Conservation (phyloP, 2,329 filamentous ascomycete genomes). For the Trichoderma polysporum region DNA sequence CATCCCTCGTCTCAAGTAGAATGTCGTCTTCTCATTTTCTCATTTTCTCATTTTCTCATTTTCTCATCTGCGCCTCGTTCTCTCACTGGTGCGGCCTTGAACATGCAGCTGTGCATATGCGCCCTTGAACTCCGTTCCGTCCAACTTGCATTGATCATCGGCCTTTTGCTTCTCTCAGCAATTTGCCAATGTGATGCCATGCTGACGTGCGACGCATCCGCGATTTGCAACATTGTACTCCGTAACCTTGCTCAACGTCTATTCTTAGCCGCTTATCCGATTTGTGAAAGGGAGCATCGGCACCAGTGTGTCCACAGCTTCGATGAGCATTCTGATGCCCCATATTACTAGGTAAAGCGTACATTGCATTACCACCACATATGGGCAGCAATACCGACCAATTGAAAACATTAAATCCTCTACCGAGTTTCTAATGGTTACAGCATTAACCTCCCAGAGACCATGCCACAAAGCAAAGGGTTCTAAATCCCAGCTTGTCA, state of each 20-base stretch:
- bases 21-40: too few species aligned
- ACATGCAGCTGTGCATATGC: too few species aligned
- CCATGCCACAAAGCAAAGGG: neutral
- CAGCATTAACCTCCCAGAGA: neutral
- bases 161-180: neutral
- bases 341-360: too few species aligned
- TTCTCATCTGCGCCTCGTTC: neutral
- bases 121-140: too few species aligned
- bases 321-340: neutral
- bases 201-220: slow-evolving; percentile 19
- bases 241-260: neutral
- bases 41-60: too few species aligned
- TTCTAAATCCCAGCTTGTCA: neutral
- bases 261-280: slow-evolving; percentile 12
- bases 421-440: neutral
- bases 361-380: too few species aligned
- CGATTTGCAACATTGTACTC: neutral
- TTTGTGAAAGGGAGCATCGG: neutral
- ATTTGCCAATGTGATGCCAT: slow-evolving; percentile 21
- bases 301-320: neutral
- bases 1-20: slow-evolving; percentile 13
- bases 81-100: neutral
- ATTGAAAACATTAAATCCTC: too few species aligned
- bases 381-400: too few species aligned
- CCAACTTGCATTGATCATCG: slow-evolving; percentile 6